phyloP scores from a whole-genome alignment of 2,329 filamentous ascomycete species.

The Exophiala sp. region DNA sequence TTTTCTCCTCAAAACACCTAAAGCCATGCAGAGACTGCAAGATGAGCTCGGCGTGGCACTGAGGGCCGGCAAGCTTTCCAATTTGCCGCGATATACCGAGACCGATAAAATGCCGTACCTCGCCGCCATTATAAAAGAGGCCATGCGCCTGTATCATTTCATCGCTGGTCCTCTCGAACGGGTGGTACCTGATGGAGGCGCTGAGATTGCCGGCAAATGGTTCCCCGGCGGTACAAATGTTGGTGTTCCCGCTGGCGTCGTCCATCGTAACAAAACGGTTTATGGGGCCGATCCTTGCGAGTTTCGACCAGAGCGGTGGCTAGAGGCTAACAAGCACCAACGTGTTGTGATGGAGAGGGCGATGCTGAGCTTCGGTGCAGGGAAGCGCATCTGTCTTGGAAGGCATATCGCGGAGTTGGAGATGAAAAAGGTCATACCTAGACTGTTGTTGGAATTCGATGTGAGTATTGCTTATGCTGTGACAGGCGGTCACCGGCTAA shows the following conservation, averaged over 20 bases:
- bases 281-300: background rate
- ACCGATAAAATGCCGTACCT: conserved; percentile 35
- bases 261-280: background rate
- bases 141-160: conserved; percentile 45
- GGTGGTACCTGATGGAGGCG: conserved; percentile 28
- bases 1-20: conserved; percentile 27
- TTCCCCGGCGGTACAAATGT: background rate
- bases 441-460: conserved; percentile 26
- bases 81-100: conserved; percentile 32
- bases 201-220: background rate
- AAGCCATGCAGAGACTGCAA: conserved; percentile 8
- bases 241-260: background rate
- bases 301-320: conserved; percentile 28
- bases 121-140: conserved; percentile 46
- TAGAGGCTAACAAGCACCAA: conserved; percentile 37
- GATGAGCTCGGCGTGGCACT: conserved; percentile 19
- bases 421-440: conserved; percentile 28
- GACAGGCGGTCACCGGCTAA: background rate
- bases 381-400: conserved; percentile 17
- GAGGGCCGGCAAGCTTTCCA: conserved; percentile 42
- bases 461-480: conserved; percentile 11
- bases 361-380: conserved; percentile 37
- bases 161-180: conserved; percentile 30
- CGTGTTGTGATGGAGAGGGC: conserved; percentile 35
- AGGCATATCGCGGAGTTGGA: conserved; percentile 26